phyloP scores from a whole-genome alignment of 208 protist genomes.

The Leishmania turanica region DNA sequence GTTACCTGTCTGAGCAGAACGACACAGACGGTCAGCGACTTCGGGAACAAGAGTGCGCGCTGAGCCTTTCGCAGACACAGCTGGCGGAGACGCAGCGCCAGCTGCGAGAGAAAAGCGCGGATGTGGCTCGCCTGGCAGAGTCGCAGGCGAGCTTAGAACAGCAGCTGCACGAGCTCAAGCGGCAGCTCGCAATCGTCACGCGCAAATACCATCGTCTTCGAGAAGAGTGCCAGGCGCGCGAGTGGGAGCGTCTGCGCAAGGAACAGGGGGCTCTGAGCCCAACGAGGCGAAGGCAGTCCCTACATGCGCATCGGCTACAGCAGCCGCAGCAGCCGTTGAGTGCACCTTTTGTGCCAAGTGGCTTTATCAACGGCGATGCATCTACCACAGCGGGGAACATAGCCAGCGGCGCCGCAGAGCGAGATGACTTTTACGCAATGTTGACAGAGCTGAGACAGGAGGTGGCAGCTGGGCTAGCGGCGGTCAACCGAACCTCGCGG shows the following conservation, averaged over 20 bases:
- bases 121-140: conserved; percentile 23
- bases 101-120: conserved; percentile 34
- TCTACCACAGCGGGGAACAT: neutral
- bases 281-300: conserved; percentile 5
- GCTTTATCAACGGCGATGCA: neutral
- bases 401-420: neutral
- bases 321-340: conserved; percentile 2
- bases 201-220: conserved; percentile 43
- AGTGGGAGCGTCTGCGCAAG: conserved; percentile 37
- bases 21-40: conserved; percentile 35
- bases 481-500: neutral
- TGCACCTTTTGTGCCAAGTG: neutral
- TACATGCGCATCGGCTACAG: neutral
- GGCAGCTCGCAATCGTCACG: conserved; percentile 38
- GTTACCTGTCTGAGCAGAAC: conserved; percentile 37
- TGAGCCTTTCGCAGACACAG: conserved; percentile 34
- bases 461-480: conserved; percentile 26
- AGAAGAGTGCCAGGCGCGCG: conserved; percentile 42
- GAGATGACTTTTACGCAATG: conserved; percentile 42
- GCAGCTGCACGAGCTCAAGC: conserved; percentile 39
- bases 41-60: conserved; percentile 44
- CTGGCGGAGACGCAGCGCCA: conserved; percentile 43
- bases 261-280: conserved; percentile 24
- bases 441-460: conserved; percentile 34
- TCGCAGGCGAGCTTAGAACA: conserved; percentile 38